Base-by-base conservation (phyloP, 2,329 filamentous ascomycete genomes). In the Aspergillus pseudoterreus region DNA sequence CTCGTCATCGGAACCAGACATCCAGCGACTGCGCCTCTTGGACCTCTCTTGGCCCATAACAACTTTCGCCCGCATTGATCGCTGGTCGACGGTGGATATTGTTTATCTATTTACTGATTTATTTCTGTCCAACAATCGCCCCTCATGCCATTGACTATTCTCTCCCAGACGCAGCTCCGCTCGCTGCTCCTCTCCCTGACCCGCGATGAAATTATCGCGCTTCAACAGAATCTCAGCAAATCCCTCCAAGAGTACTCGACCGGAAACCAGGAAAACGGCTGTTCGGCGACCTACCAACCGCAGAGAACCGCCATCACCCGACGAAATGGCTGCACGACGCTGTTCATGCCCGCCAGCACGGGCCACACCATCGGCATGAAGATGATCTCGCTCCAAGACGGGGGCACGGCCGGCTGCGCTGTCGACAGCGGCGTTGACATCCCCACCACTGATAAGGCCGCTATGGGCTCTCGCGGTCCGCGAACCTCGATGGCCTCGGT, bases 311-410 rank as follows among this genome's bases (percentile, higher is more conserved):
- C 78, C 2, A 77, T 87, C 47, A 81, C 80, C 47, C 79, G 81
- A 11, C 78, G 78, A 47, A 78, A 84, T 75, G 83, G 83, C 3
- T 77, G 78, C 30, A 83, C 80, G 1, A 86, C 82, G 3, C 71
- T 87, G 9, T 85, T 87, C 69, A 85, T 87, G 82, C 85, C 85
- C 2, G 83, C 83, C 11, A 83, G 77, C 36, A 82, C 80, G 12
- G 78, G 80, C 27, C 75, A 77, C 38, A 78, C 80, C 2, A 74
- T 85, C 15, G 85, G 84, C 5, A 80, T 87, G 56, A 87, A 87
- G 65, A 81, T 87, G 39, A 79, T 87, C 39, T 84, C 82, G 9
- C 66, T 84, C 12, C 67, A 75, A 30, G 72, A 64, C 59, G 66
- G 58, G 15, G 63, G 46, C 4, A 57, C 57, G 11, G 59, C 65